Percentiles rank a stretch among this genome's conserved stretches.
phyloP scores from a whole-genome alignment of 768 basidiomycete species.

The Leccinum disarticulatum region DNA sequence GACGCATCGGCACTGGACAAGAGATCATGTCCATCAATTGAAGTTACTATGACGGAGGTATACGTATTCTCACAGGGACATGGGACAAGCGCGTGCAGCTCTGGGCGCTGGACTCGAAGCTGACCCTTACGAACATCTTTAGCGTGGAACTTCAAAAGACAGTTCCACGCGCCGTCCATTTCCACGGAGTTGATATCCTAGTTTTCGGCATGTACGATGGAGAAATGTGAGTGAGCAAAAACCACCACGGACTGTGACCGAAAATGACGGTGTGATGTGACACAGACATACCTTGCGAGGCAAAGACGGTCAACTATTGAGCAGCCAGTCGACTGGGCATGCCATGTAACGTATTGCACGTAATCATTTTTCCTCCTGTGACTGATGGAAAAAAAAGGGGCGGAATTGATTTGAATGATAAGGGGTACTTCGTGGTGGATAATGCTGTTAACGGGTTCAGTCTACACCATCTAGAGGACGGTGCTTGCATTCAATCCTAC shows the following conservation, averaged over 20 bases:
- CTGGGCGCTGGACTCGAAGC: background rate
- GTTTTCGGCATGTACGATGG: background rate
- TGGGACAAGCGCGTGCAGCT: background rate
- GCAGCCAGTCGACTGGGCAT: background rate
- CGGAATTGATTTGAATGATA: background rate
- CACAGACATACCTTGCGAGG: background rate
- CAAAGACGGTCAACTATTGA: background rate
- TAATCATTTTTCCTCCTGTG: no score
- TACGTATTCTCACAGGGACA: background rate
- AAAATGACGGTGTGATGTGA: background rate
- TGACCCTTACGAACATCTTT: background rate
- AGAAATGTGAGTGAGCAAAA: background rate
- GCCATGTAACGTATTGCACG: background rate
- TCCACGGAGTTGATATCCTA: background rate
- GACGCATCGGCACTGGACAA: background rate
- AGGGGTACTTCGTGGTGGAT: background rate
- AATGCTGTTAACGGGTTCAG: constrained; percentile 2
- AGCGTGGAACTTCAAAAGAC: background rate
- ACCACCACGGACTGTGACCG: background rate
- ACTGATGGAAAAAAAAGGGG: background rate
- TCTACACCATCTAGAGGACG: constrained; percentile 4
- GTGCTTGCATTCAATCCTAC: constrained; percentile 4
- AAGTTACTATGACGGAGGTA: background rate
- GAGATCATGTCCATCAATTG: background rate
- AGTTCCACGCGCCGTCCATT: background rate